These are phyloP conservation scores for Rhodotorula taiwanensis DNA, from an alignment of 768 basidiomycete genomes.

Conservation along the genomic window DNA sequence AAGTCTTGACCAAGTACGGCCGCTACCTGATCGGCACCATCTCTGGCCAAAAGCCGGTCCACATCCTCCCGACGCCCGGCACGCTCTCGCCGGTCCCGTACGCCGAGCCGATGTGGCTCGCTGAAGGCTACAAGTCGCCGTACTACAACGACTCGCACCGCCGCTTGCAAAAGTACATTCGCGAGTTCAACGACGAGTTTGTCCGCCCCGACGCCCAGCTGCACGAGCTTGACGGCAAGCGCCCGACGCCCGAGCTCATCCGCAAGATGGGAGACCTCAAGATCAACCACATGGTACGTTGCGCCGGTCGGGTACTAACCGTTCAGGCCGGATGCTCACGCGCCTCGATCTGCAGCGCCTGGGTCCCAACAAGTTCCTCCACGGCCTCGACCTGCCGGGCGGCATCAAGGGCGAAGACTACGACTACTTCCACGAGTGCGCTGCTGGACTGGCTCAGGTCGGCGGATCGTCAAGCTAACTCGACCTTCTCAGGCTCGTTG, in stretches of 20 bases:
- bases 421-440: slow-evolving; percentile 77
- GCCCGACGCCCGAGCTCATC: slow-evolving; percentile 66
- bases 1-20: slow-evolving; percentile 55
- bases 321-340: not conserved
- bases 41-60: slow-evolving; percentile 30
- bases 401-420: slow-evolving; percentile 74
- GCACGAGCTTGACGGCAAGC: slow-evolving; percentile 84
- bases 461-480: not conserved
- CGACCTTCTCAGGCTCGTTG: slow-evolving; percentile 4
- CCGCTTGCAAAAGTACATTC: slow-evolving; percentile 58
- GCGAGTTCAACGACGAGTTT: slow-evolving; percentile 62
- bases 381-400: slow-evolving; percentile 59
- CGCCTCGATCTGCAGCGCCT: slow-evolving; percentile 51
- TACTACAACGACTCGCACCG: slow-evolving; percentile 72
- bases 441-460: no score
- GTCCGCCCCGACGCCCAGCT: slow-evolving; percentile 66
- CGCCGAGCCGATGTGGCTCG: slow-evolving; percentile 83
- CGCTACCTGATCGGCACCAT: slow-evolving; percentile 37
- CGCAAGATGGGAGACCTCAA: slow-evolving; percentile 68
- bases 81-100: slow-evolving; percentile 71
- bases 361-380: slow-evolving; percentile 80
- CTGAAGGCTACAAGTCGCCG: slow-evolving; percentile 57
- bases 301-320: not conserved
- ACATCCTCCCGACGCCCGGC: slow-evolving; percentile 50
- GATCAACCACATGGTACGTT: slow-evolving; percentile 65